Conservation (phyloP, 768 basidiomycete genomes). For the Mycena capillaripes region DNA sequence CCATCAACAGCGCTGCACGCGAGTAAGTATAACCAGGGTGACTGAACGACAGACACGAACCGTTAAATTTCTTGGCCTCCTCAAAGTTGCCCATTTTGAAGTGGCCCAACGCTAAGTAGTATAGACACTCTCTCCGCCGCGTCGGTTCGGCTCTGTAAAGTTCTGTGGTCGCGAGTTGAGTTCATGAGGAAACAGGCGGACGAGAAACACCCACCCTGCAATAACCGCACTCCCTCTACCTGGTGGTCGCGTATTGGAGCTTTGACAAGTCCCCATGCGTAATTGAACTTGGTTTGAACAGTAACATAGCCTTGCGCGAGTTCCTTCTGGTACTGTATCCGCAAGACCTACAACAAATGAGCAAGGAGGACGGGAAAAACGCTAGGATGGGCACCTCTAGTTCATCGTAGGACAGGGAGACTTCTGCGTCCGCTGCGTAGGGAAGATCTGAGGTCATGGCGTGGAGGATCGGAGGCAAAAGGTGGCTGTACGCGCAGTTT, state of each 20-base stretch:
- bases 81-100: constrained; percentile 97
- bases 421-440: constrained; percentile 95
- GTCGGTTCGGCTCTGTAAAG: constrained; percentile 91
- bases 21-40: constrained; percentile 4
- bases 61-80: constrained; percentile 93
- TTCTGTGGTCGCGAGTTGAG: constrained; percentile 64
- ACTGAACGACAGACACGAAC: constrained; percentile 62
- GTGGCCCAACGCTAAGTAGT: constrained; percentile 96
- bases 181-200: background rate
- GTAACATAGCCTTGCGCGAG: constrained; percentile 86
- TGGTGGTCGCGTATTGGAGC: constrained; percentile 88
- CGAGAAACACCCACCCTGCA: constrained; percentile 77
- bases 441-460: constrained; percentile 87
- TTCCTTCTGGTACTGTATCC: constrained; percentile 92
- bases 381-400: constrained; percentile 71
- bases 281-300: constrained; percentile 97
- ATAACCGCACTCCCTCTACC: constrained; percentile 89
- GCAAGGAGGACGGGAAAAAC: background rate
- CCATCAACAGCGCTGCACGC: constrained; percentile 80
- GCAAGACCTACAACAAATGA: constrained; percentile 72
- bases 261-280: constrained; percentile 97
- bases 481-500: constrained; percentile 11
- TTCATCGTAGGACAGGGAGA: constrained; percentile 91
- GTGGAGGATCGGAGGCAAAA: constrained; percentile 18
- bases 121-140: constrained; percentile 93